Evolutionary conservation across 179 eudicot species (phyloP).

Genomic region (Nepenthes alata): DNA sequence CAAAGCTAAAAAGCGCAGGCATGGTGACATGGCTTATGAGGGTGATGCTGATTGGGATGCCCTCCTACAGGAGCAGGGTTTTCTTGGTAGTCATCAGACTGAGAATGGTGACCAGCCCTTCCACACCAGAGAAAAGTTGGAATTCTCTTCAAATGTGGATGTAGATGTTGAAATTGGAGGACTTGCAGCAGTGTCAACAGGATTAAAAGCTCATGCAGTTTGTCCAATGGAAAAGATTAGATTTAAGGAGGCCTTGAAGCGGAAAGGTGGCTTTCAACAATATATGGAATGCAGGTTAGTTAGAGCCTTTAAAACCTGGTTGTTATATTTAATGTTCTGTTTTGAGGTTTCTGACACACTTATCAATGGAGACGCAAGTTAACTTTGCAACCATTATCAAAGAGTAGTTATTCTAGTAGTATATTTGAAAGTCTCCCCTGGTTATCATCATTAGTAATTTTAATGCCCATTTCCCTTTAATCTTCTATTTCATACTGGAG

Average conservation of each 20-base stretch:
- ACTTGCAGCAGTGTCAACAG: slow-evolving; percentile 78
- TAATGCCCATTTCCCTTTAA: too few species aligned
- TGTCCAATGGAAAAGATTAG: slow-evolving; percentile 78
- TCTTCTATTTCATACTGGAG: too few species aligned
- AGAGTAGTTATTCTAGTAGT: too few species aligned
- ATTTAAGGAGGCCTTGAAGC: slow-evolving; percentile 77
- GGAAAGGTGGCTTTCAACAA: slow-evolving; percentile 82
- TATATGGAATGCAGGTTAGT: slow-evolving; percentile 91
- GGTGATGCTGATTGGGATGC: slow-evolving; percentile 86
- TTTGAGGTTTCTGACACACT: neutral
- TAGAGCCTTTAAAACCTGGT: slow-evolving; percentile 9
- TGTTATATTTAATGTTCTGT: slow-evolving; percentile 5
- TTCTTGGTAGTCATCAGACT: slow-evolving; percentile 24
- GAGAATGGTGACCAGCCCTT: slow-evolving; percentile 28
- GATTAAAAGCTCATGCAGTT: slow-evolving; percentile 67
- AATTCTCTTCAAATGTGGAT: slow-evolving; percentile 20
- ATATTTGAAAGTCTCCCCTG: too few species aligned
- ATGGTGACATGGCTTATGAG: slow-evolving; percentile 93
- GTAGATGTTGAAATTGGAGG: slow-evolving; percentile 41
- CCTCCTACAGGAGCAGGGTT: slow-evolving; percentile 40
- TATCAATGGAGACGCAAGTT: too few species aligned
- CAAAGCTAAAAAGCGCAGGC: slow-evolving; percentile 66
- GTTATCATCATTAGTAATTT: too few species aligned
- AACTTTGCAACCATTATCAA: too few species aligned
- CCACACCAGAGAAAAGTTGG: slow-evolving; percentile 30